Base-by-base conservation (phyloP, 2,329 filamentous ascomycete species). In the Cucurbitaria berberidis region DNA sequence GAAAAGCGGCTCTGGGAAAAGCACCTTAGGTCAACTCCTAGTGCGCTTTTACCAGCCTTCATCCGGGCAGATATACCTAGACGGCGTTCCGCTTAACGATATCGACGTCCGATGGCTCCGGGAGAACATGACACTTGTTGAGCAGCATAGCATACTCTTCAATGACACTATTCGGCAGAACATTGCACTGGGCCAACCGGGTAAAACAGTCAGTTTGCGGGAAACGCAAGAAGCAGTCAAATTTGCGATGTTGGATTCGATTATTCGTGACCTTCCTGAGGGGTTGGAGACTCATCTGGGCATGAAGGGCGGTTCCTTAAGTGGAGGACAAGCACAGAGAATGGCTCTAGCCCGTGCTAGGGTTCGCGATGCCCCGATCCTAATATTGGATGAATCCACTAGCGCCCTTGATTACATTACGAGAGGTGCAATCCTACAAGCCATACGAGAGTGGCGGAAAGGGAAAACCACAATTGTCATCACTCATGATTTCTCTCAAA, bases 381-480 rank as follows among this genome's bases (percentile, higher is more conserved):
- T 98, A 6, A 88, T 98, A 22, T 79, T 98, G 3, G 93, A 98
- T 61, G 95, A 98, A 70, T 86, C 90, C 0, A 96, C 91, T 0
- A 95, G 91, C 72, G 90, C 90, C 0, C 78, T 98, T 9, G 93
- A 98, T 64, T 84, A 87, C n/a, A 80, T 83, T 9, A 93, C 84
- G 50, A 84, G 88, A 55, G 77, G 77, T 0, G 74, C 86, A 11
- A 83, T 96, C 32, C 88, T 96, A 81, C 84, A 89, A 36, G 85
- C 87, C 0, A 88, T 97, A 46, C 82, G 91, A 7, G 68, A 82
- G 18, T 97, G 92, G 93, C 83, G 95, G 19, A 78, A 77, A 30
- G 88, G 84, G 0, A 95, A 90, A 70, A 97, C 93, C 0, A 98
- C 93, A 0, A 90, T 98, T 45, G 86, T 98, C 60, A 93, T 98